Evolutionary conservation across 2,329 filamentous ascomycete species (phyloP).

Genomic region (Neonectria hederae): DNA sequence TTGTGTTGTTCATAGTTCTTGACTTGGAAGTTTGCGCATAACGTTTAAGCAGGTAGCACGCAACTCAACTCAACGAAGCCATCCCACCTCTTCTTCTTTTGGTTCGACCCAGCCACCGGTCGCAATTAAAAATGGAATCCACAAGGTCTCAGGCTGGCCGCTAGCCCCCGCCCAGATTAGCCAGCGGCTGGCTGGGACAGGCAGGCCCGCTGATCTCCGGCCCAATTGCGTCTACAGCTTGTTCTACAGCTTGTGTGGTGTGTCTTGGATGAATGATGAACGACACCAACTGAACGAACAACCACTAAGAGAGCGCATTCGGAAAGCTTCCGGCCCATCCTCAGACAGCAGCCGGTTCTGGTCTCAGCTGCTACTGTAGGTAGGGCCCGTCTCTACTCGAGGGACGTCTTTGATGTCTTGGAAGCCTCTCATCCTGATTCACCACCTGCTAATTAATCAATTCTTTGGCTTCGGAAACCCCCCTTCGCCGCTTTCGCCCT

Average conservation of each 20-base stretch:
- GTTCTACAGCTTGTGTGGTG: background rate
- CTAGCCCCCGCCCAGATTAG: constrained; percentile 19
- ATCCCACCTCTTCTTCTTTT: background rate
- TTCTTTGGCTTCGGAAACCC: background rate
- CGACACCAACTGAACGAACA: background rate
- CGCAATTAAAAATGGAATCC: constrained; percentile 20
- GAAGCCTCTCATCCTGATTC: constrained; percentile 3
- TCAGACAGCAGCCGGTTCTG: constrained; percentile 13
- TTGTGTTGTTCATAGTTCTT: no score
- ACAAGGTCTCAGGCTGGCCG: constrained; percentile 33
- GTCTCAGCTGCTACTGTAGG: background rate
- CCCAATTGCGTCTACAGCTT: background rate
- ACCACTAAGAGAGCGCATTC: constrained; percentile 1
- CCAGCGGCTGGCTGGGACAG: background rate
- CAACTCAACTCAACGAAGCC: background rate
- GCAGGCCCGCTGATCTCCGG: background rate
- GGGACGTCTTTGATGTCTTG: constrained; percentile 5
- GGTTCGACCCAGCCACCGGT: constrained; percentile 16
- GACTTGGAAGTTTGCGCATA: no score
- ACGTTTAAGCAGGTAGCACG: no score
- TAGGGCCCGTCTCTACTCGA: constrained; percentile 16
- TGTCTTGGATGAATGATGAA: background rate
- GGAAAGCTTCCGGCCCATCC: background rate
- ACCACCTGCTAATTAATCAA: background rate
- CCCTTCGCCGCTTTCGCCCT: background rate